Conservation (phyloP, 1,139 yeast genomes). For the Meyerozyma guilliermondii region DNA sequence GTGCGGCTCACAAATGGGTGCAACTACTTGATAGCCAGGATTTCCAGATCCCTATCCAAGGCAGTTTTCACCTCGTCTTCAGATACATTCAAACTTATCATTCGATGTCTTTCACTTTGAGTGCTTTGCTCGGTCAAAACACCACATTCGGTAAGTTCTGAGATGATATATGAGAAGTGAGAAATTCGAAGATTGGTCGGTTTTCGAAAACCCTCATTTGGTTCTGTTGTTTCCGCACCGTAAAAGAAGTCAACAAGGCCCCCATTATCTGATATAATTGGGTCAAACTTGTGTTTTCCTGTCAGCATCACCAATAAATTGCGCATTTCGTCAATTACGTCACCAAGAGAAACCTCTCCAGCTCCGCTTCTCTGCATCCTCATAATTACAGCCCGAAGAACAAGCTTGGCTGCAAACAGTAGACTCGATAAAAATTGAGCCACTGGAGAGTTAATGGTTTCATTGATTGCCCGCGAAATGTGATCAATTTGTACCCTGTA, state of each 20-base stretch:
- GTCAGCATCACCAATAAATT: slow-evolving; percentile 27
- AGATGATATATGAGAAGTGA: slow-evolving; percentile 49
- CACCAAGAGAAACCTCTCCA: slow-evolving; percentile 71
- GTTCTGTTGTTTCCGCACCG: slow-evolving; percentile 11
- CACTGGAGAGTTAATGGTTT: slow-evolving; percentile 72
- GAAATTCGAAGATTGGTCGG: slow-evolving; percentile 28
- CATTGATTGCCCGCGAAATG: slow-evolving; percentile 73
- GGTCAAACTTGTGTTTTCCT: slow-evolving; percentile 12
- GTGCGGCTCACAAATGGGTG: background rate
- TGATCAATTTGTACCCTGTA: slow-evolving; percentile 64
- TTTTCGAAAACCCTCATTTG: slow-evolving; percentile 8
- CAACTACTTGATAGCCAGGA: slow-evolving; percentile 5
- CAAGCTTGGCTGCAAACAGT: slow-evolving; percentile 66
- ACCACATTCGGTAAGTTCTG: slow-evolving; percentile 76
- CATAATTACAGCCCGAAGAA: slow-evolving; percentile 62
- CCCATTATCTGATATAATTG: slow-evolving; percentile 8
- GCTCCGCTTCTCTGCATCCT: slow-evolving; percentile 64
- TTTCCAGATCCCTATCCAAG: slow-evolving; percentile 48
- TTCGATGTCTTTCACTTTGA: slow-evolving; percentile 61
- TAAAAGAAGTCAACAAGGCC: slow-evolving; percentile 25
- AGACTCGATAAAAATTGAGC: slow-evolving; percentile 53
- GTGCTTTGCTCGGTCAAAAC: slow-evolving; percentile 61
- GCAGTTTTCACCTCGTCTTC: slow-evolving; percentile 64
- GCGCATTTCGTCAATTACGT: slow-evolving; percentile 71
- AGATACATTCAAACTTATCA: slow-evolving; percentile 61